Evolutionary conservation across 2,329 filamentous ascomycete genomes (phyloP).

Genomic region (Fusarium beomiforme): DNA sequence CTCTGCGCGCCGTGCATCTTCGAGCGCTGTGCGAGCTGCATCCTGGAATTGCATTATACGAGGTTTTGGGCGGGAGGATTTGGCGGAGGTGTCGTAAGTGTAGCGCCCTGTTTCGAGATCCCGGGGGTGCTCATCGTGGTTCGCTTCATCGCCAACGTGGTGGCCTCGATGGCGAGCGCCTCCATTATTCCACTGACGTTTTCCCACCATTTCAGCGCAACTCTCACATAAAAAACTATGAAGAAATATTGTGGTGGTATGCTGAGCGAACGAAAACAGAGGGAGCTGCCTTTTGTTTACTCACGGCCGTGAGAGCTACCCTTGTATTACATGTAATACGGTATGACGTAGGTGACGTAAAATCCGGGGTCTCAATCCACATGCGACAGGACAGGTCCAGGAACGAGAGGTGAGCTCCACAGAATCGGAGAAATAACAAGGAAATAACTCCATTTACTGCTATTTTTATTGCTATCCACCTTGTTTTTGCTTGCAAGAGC

Average conservation of each 20-base stretch:
- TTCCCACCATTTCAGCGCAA: constrained; percentile 34
- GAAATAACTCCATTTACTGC: constrained; percentile 1
- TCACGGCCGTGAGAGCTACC: constrained; percentile 5
- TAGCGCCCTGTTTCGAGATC: constrained; percentile 36
- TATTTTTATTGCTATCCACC: constrained; percentile 1
- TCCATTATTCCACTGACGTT: constrained; percentile 21
- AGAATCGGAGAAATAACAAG: constrained; percentile 22
- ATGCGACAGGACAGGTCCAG: constrained; percentile 28
- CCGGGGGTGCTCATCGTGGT: constrained; percentile 28
- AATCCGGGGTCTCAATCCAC: constrained; percentile 24
- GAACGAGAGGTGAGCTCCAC: constrained; percentile 14
- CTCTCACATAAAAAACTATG: too few relatives aligned
- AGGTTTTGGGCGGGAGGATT: constrained; percentile 19
- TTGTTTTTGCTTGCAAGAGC: not conserved
- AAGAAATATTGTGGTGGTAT: not conserved
- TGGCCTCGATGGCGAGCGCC: constrained; percentile 15
- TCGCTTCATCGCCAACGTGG: constrained; percentile 11
- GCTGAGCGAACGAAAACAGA: not conserved
- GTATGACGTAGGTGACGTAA: constrained; percentile 31
- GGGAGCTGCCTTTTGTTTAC: constrained; percentile 14
- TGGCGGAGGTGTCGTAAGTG: not conserved
- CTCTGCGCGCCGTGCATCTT: constrained; percentile 45
- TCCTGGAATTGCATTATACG: constrained; percentile 53
- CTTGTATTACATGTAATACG: not conserved
- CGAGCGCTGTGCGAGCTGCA: constrained; percentile 43